phyloP scores from a whole-genome alignment of 768 basidiomycete species.

The Albatrellus ellisii region DNA sequence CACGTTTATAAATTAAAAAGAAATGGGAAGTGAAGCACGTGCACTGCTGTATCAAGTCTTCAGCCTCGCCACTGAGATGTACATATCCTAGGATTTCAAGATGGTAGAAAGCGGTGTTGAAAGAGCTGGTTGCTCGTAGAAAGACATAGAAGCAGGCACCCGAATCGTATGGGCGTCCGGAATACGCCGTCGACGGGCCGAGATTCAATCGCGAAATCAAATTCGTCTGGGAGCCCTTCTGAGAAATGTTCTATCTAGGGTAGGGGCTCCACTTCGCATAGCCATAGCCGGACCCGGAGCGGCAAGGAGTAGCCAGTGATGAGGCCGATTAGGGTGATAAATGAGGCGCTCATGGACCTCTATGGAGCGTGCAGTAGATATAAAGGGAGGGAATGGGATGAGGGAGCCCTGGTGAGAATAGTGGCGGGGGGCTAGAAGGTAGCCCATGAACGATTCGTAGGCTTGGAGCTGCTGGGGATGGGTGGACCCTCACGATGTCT shows the following conservation, averaged over 20 bases:
- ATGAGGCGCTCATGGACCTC: no score
- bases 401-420: slow-evolving; percentile 7
- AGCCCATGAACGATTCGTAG: slow-evolving; percentile 12
- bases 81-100: slow-evolving; percentile 90
- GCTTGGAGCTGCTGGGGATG: slow-evolving; percentile 19
- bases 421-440: slow-evolving; percentile 14
- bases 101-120: slow-evolving; percentile 27
- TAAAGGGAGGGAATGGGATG: not conserved
- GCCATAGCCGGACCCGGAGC: not conserved
- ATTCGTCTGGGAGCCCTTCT: not conserved
- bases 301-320: not conserved
- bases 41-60: slow-evolving; percentile 77
- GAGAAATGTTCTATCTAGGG: no score
- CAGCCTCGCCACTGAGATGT: slow-evolving; percentile 81
- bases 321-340: not conserved
- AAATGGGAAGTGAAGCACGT: slow-evolving; percentile 13
- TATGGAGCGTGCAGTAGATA: no score
- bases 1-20: not conserved
- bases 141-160: slow-evolving; percentile 21
- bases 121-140: slow-evolving; percentile 41
- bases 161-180: slow-evolving; percentile 12
- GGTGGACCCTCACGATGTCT: slow-evolving; percentile 26
- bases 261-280: no score
- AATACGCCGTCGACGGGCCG: slow-evolving; percentile 37
- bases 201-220: slow-evolving; percentile 18